Conservation (phyloP, 1,284 basidiomycete genomes). For the Xerocomus minutiporus region DNA sequence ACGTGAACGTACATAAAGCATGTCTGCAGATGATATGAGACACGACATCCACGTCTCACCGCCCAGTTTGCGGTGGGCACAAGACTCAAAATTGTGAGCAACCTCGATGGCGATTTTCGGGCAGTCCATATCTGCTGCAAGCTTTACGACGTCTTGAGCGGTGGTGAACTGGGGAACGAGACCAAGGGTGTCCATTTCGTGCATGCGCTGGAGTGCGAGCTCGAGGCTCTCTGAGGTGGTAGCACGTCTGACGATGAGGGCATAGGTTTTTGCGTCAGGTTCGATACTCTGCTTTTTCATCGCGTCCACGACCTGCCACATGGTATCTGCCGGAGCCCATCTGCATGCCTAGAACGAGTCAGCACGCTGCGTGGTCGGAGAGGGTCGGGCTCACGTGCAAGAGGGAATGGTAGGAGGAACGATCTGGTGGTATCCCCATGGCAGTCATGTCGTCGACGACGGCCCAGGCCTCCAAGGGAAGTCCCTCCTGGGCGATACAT, state of each 20-base stretch:
- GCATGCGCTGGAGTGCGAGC: conserved; percentile 52
- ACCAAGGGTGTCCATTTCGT: conserved; percentile 45
- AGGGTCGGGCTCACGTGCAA: conserved; percentile 44
- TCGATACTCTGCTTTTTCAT: conserved; percentile 49
- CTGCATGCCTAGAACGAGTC: conserved; percentile 34
- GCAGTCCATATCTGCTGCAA: conserved; percentile 46
- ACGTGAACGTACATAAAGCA: conserved; percentile 53
- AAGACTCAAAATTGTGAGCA: conserved; percentile 52
- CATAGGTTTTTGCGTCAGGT: conserved; percentile 52
- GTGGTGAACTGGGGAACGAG: conserved; percentile 48
- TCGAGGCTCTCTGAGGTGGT: conserved; percentile 53
- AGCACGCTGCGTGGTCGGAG: conserved; percentile 3
- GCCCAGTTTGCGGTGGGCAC: conserved; percentile 49
- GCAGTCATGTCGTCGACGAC: conserved; percentile 69
- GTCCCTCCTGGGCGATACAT: conserved; percentile 40
- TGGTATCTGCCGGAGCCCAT: conserved; percentile 26
- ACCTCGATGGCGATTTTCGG: conserved; percentile 69
- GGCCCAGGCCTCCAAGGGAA: conserved; percentile 57
- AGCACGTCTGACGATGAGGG: conserved; percentile 49
- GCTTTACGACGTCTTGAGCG: conserved; percentile 45
- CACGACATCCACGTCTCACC: conserved; percentile 56
- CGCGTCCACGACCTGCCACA: conserved; percentile 35
- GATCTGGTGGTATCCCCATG: conserved; percentile 52
- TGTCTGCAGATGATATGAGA: conserved; percentile 52
- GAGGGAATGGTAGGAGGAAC: conserved; percentile 59